Conservation (phyloP, 1,284 basidiomycete genomes). For the Ustilago loliicola region DNA sequence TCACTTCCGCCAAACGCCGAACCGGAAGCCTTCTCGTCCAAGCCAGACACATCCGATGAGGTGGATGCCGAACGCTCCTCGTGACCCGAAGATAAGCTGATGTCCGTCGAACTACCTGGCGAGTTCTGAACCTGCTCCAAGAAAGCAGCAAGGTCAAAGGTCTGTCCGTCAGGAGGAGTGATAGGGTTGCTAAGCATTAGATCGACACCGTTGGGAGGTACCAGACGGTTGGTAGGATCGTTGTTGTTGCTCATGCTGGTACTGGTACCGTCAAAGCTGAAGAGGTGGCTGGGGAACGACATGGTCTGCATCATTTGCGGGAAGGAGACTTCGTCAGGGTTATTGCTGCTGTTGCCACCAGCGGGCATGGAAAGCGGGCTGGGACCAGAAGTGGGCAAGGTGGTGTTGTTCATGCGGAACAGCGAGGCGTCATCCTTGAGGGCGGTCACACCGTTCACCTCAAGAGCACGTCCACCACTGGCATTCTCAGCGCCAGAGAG, state of each 20-base stretch:
- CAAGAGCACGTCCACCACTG: conserved; percentile 14
- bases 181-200: conserved; percentile 47
- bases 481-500: conserved; percentile 18
- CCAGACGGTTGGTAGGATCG: conserved; percentile 31
- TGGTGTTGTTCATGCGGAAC: conserved; percentile 39
- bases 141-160: conserved; percentile 54
- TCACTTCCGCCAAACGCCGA: conserved; percentile 32
- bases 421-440: conserved; percentile 46
- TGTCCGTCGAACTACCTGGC: conserved; percentile 49
- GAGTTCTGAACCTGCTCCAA: conserved; percentile 56
- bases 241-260: background rate
- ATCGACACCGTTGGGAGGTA: conserved; percentile 54
- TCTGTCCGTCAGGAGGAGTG: conserved; percentile 52
- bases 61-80: conserved; percentile 36
- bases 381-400: conserved; percentile 29
- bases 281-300: conserved; percentile 34
- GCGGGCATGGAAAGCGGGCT: conserved; percentile 20
- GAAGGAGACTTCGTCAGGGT: conserved; percentile 37
- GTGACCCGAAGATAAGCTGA: conserved; percentile 36
- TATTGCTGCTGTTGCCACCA: conserved; percentile 4
- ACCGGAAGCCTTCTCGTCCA: conserved; percentile 32
- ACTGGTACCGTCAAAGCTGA: conserved; percentile 21
- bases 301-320: conserved; percentile 42
- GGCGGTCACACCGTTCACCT: conserved; percentile 43
- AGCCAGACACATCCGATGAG: conserved; percentile 38